phyloP scores from a whole-genome alignment of 2,329 filamentous ascomycete genomes.

The Pseudocercospora crystallina region DNA sequence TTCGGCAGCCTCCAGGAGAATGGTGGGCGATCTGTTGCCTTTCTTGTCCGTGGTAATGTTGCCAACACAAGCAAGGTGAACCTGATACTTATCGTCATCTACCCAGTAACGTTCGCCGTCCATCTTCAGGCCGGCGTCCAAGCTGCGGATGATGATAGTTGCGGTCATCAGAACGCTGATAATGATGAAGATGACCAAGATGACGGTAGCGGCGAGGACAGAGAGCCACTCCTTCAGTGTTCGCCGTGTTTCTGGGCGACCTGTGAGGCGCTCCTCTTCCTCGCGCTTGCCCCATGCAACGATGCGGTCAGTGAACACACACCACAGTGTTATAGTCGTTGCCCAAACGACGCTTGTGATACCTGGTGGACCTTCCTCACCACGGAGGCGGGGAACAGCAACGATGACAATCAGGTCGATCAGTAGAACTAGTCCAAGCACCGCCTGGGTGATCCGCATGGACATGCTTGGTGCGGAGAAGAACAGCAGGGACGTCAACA shows the following conservation, averaged over 20 bases:
- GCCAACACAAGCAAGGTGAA: slow-evolving; percentile 85
- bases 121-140: slow-evolving; percentile 71
- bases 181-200: slow-evolving; percentile 66
- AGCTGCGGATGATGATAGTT: slow-evolving; percentile 74
- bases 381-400: slow-evolving; percentile 68
- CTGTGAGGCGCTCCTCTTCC: slow-evolving; percentile 89
- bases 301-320: slow-evolving; percentile 72
- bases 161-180: slow-evolving; percentile 74
- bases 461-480: slow-evolving; percentile 80
- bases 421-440: slow-evolving; percentile 66
- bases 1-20: slow-evolving; percentile 83
- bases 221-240: slow-evolving; percentile 81
- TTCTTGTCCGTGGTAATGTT: slow-evolving; percentile 57
- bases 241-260: slow-evolving; percentile 79
- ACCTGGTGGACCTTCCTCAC: slow-evolving; percentile 91
- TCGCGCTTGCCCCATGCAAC: slow-evolving; percentile 91
- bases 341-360: slow-evolving; percentile 83
- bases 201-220: slow-evolving; percentile 71
- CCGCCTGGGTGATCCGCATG: slow-evolving; percentile 69
- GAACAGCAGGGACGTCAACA: slow-evolving; percentile 78
- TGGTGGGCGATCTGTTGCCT: slow-evolving; percentile 66
- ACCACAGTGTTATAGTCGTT: slow-evolving; percentile 74
- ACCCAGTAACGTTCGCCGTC: slow-evolving; percentile 78
- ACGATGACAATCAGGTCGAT: slow-evolving; percentile 78
- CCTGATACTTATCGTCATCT: slow-evolving; percentile 77